Evolutionary conservation across 1,139 yeast genomes (phyloP).

Genomic region (Hyphopichia fennica): DNA sequence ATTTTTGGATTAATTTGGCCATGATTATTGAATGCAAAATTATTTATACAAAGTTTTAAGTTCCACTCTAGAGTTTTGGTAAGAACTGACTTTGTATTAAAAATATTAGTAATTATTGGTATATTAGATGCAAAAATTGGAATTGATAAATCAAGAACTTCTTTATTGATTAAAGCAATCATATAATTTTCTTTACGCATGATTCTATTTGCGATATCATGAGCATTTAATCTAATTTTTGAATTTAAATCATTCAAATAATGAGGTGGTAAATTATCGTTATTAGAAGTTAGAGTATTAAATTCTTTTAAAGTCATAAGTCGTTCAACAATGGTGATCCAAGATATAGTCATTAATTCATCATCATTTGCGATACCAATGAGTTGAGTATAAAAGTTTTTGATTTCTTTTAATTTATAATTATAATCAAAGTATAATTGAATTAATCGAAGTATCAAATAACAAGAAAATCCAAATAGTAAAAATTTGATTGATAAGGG

Average conservation of each 20-base stretch:
- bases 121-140: slow-evolving; percentile 14
- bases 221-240: slow-evolving; percentile 80
- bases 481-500: slow-evolving; percentile 57
- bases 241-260: slow-evolving; percentile 59
- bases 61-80: slow-evolving; percentile 96
- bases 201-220: slow-evolving; percentile 90
- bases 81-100: slow-evolving; percentile 43
- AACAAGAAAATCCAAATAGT: slow-evolving; percentile 60
- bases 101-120: slow-evolving; percentile 32
- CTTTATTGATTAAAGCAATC: slow-evolving; percentile 83
- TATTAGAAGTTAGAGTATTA: slow-evolving; percentile 65
- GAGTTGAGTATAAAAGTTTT: slow-evolving; percentile 64
- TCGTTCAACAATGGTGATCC: slow-evolving; percentile 86
- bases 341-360: slow-evolving; percentile 88
- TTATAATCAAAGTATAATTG: slow-evolving; percentile 57
- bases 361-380: slow-evolving; percentile 66
- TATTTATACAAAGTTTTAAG: slow-evolving; percentile 80
- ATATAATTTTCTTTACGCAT: slow-evolving; percentile 94
- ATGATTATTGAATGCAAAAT: slow-evolving; percentile 76
- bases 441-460: slow-evolving; percentile 55
- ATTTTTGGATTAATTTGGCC: slow-evolving; percentile 82
- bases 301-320: slow-evolving; percentile 74
- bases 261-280: slow-evolving; percentile 26
- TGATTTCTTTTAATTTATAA: slow-evolving; percentile 61
- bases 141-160: slow-evolving; percentile 62